phyloP scores from a whole-genome alignment of 345 rosid genomes.

The Salix koriyanagi region DNA sequence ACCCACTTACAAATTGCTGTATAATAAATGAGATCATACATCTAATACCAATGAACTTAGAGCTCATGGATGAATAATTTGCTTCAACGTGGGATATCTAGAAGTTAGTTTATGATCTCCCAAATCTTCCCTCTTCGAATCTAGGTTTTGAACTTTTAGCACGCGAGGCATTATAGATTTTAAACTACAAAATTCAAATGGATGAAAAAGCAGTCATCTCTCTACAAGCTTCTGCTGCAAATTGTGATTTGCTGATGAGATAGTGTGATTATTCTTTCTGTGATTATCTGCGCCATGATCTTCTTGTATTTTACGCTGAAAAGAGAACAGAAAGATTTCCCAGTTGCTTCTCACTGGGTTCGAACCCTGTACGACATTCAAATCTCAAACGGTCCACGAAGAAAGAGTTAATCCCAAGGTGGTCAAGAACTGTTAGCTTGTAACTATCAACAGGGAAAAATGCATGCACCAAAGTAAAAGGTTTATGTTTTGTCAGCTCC shows the following conservation, averaged over 20 bases:
- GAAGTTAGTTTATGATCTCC: neutral
- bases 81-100: neutral
- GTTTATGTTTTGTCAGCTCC: neutral
- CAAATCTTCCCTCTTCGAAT: slow-evolving; percentile 1
- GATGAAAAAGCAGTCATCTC: neutral
- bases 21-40: neutral
- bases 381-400: neutral
- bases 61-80: neutral
- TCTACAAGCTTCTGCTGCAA: neutral
- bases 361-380: neutral
- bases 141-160: neutral
- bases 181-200: neutral
- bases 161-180: slow-evolving; percentile 7
- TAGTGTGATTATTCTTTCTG: neutral
- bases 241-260: slow-evolving; percentile 7
- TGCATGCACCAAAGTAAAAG: neutral
- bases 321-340: neutral
- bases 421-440: neutral
- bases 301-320: neutral
- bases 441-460: neutral
- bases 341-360: neutral
- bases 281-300: neutral
- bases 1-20: neutral
- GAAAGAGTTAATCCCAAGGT: neutral
- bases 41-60: neutral